Base-by-base conservation (phyloP, 768 basidiomycete genomes). In the Boletus vermiculosoides region DNA sequence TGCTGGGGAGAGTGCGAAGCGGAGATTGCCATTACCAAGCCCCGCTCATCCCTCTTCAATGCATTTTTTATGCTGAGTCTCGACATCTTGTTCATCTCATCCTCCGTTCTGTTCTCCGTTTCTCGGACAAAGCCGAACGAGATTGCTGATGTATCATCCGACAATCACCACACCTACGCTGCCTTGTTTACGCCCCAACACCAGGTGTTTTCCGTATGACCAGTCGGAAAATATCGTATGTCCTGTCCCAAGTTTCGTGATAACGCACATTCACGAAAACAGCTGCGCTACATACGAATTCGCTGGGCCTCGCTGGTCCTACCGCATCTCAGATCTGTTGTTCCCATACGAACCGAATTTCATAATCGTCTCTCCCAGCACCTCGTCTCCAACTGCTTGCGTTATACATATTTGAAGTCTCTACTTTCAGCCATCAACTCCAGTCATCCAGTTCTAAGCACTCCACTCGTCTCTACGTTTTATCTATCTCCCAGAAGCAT, bases 11-110 rank as follows among this genome's bases (percentile, higher is more conserved):
- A 47, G 52, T 55, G 42, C 23, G 39, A 42, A 57, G 47, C 44
- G 54, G 56, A 49, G 50, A 16, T 36, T 16, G 34, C 34, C 15
- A 54, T 55, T 41, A 13, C 22, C 42, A 55, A 39, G 40, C 34
- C 31, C 47, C 50, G 40, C 51, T 57, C 55, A 28, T 44, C 55
- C 13, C 60, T 59, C 63, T 57, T 59, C 47, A 25, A 53, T 20
- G 45, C 60, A 54, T 51, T 44, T 47, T 46, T 28, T 39, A 31
- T 16, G 34, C 52, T 0, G 30, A 25, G 34, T 30, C 36, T 50
- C 49, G 25, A 47, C 39, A 41, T 42, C 40, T 52, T 42, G 42
- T 54, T 45, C 28, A 41, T 50, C 50, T 31, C 51, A 11, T 46
- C 40, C 53, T 28, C n/a, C 18, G 16, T 33, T 30, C 23, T 25